Conservation (phyloP, 805 yeast species). For the Wickerhamiella dianesei region DNA sequence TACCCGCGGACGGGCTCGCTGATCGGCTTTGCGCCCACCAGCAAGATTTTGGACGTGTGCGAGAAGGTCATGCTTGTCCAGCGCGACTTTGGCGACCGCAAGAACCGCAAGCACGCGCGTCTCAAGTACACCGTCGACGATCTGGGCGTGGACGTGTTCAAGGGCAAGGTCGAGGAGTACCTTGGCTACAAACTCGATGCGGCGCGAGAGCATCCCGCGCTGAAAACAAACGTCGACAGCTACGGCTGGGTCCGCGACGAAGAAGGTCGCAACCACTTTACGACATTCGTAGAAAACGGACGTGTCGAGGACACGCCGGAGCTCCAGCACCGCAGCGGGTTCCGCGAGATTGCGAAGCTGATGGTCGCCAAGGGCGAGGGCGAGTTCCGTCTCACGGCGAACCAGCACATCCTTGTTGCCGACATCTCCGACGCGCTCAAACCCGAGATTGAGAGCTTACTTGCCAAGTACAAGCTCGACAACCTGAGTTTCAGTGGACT, state of each 20-base stretch:
- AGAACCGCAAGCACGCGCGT: constrained; percentile 94
- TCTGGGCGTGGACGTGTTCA: constrained; percentile 76
- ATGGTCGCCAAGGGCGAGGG: constrained; percentile 39
- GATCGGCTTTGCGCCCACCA: constrained; percentile 61
- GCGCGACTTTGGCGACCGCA: constrained; percentile 89
- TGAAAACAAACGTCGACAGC: constrained; percentile 76
- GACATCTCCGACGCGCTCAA: constrained; percentile 59
- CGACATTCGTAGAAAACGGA: constrained; percentile 91
- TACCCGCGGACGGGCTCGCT: constrained; percentile 89
- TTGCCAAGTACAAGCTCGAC: constrained; percentile 67
- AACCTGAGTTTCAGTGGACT: constrained; percentile 71
- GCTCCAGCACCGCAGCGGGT: constrained; percentile 78
- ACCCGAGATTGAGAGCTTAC: constrained; percentile 43
- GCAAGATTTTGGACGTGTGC: constrained; percentile 61
- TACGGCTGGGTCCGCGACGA: constrained; percentile 87
- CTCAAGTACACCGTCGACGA: constrained; percentile 93
- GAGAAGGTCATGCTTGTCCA: constrained; percentile 89
- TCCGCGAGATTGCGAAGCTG: constrained; percentile 61
- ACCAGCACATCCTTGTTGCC: constrained; percentile 78
- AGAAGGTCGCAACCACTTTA: constrained; percentile 71
- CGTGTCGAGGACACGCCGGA: constrained; percentile 89
- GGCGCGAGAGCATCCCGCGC: constrained; percentile 50
- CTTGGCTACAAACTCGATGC: constrained; percentile 65
- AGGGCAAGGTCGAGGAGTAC: constrained; percentile 64
- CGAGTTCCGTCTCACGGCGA: constrained; percentile 87